phyloP scores from a whole-genome alignment of 192 early-diverging fungal genomes.

The Gamsiella multidivaricata region DNA sequence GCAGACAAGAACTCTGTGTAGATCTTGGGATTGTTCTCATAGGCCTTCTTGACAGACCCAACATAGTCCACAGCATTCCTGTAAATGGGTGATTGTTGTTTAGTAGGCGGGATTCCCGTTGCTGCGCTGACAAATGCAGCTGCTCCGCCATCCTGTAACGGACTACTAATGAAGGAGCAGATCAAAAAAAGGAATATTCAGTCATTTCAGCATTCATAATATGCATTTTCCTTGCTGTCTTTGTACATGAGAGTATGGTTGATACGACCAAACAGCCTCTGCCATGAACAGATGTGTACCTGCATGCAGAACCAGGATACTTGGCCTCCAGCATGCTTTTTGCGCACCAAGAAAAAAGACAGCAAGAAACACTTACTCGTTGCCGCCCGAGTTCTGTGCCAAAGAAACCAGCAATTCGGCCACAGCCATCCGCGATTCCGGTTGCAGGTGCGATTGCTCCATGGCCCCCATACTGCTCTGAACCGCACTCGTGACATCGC shows the following conservation, averaged over 20 bases:
- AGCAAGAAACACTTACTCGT: conserved; percentile 21
- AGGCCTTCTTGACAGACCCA: conserved; percentile 48
- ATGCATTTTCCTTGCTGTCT: no score
- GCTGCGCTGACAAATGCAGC: conserved; percentile 25
- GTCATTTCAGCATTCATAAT: no score
- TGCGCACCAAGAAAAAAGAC: background rate
- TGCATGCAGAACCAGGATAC: no score
- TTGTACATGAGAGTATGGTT: no score
- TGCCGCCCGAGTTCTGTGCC: conserved; percentile 15
- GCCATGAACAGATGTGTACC: no score
- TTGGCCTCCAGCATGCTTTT: no score
- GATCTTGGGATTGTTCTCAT: conserved; percentile 38
- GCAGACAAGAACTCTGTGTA: conserved; percentile 39
- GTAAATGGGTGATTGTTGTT: conserved; percentile 34
- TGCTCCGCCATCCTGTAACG: conserved; percentile 12
- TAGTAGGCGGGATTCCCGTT: conserved; percentile 7
- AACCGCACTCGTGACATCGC: conserved; percentile 29
- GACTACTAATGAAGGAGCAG: background rate
- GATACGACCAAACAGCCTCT: no score
- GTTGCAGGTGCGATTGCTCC: conserved; percentile 17
- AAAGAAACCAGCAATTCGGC: conserved; percentile 47
- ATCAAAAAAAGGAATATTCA: conserved; percentile 4
- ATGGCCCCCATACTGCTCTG: conserved; percentile 34
- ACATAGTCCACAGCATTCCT: conserved; percentile 44
- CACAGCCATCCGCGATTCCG: conserved; percentile 45